Base-by-base conservation (phyloP, 805 yeast genomes). In the Lachancea mirantina region DNA sequence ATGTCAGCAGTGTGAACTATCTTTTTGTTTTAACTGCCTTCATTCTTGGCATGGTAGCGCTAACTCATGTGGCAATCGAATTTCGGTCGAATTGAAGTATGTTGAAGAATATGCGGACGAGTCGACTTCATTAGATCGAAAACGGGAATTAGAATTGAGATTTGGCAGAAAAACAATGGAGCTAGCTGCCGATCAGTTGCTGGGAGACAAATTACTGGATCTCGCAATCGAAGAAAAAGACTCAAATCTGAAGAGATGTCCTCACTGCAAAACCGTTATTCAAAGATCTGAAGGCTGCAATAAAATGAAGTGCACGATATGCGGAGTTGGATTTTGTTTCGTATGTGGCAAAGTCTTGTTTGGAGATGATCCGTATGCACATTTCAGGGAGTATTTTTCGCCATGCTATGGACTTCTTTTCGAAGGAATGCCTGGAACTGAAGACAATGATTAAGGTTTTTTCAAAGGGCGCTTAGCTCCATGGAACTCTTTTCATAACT, bases 221-320 rank as follows among this genome's bases (percentile, higher is more conserved):
- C 59, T 64, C 21, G 55, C 73, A 31, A 49, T 76, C 8, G 45
- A 42, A 8, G 61, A 64, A 7, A 65, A 61, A n/a, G 60, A 59
- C 2, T 59, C 64, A 2, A 66, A 65, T 19, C 52, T 70, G 33
- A 63, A 61, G 14, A 50, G 61, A 32, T 77, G 83, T 41, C 83
- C 84, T 0, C 50, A 52, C 4, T 77, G 83, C 45, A 49, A 52
- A 10, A 45, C 66, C 2, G 66, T 66, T 5, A 67, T 74, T 5
- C 73, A 74, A 38, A 65, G 73, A 36, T 57, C 67, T 15, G 81
- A 75, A 42, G 84, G 83, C 4, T 77, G 83, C 49, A 76, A 76
- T 45, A 74, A 72, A 45, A 74, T 77, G 78, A 62, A 60, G 23
- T 76, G 84, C 45, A 41, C 61, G 0, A 54, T 64, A 5, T 77